phyloP scores from a whole-genome alignment of 73 alveolate species.

The Paramecium primaurelia region DNA sequence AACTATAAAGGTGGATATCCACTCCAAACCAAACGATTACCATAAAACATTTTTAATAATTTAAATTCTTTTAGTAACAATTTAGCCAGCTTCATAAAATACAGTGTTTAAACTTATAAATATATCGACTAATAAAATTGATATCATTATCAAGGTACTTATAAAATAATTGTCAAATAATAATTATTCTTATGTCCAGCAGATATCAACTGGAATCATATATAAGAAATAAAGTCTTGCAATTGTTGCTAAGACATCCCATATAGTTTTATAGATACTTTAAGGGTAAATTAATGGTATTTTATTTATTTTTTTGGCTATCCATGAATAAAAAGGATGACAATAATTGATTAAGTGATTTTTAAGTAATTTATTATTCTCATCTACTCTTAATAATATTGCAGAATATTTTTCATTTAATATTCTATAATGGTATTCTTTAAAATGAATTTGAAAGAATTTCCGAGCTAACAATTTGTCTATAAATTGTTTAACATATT shows the following conservation, averaged over 20 bases:
- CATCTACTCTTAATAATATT: not conserved
- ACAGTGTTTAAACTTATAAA: not conserved
- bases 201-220: not conserved
- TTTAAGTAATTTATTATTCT: not conserved
- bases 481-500: not conserved
- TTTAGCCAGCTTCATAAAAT: not conserved
- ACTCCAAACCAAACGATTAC: not conserved
- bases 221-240: conserved; percentile 25
- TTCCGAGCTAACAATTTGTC: not conserved
- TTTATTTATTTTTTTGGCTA: not conserved
- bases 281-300: not conserved
- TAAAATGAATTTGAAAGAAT: not conserved
- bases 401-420: not conserved
- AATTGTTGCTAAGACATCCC: not conserved
- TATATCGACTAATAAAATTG: not conserved
- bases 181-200: not conserved
- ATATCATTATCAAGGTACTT: not conserved
- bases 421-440: not conserved
- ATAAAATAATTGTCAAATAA: not conserved
- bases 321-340: not conserved
- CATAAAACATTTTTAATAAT: not conserved
- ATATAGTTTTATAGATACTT: not conserved
- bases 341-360: not conserved
- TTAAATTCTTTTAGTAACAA: not conserved
- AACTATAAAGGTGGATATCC: not conserved